Base-by-base conservation (phyloP, 371 early-diverging fungal species). In the Neoconidiobolus thromboides region DNA sequence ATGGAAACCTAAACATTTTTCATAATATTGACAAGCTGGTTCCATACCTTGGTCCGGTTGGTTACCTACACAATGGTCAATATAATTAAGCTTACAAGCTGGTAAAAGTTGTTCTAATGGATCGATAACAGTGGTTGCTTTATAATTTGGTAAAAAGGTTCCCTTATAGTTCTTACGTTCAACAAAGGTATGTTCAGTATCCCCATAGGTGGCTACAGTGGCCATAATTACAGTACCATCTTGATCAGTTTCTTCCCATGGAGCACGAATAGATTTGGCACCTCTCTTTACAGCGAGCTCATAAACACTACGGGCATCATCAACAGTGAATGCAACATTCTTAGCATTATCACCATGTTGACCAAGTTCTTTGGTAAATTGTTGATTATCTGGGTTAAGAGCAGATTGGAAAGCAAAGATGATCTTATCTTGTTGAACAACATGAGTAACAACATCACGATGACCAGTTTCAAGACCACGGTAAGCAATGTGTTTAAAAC, bases 21-120 rank as follows among this genome's bases (percentile, higher is more conserved):
- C 94, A 64, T 87, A 89, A 67, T 79, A 69, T 60, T 91, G 86
- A 70, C 89, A 86, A 53, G 87, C 83, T 57, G 82, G 68, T 49
- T 80, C 73, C 95, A 96, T 93, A 75, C 83, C 78, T 70, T 77
- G 72, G 68, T 92, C 93, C 60, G 92, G 89, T 71, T 94, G 94
- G 78, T 95, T 95, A 26, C 87, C 89, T 55, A 95, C 96, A 61
- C 88, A 83, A 73, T 96, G 96, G 71, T 95, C 96, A 64, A 96
- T 79, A 63, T 72, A 76, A 49, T 67, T 62, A 40, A 93, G 74
- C 2, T 78, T 76, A 38, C 82, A 80, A 39, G 70, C 71, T 43
- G 89, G 86, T 69, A 92, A 75, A 44, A 77, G 61, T 5, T 68
- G 68, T 60, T 75, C 68, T 49, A 93, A 74, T 49, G 88, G 89